These are phyloP conservation scores for Kurtzmaniella cleridarum DNA, from an alignment of 805 yeast genomes.

Conservation along the genomic window DNA sequence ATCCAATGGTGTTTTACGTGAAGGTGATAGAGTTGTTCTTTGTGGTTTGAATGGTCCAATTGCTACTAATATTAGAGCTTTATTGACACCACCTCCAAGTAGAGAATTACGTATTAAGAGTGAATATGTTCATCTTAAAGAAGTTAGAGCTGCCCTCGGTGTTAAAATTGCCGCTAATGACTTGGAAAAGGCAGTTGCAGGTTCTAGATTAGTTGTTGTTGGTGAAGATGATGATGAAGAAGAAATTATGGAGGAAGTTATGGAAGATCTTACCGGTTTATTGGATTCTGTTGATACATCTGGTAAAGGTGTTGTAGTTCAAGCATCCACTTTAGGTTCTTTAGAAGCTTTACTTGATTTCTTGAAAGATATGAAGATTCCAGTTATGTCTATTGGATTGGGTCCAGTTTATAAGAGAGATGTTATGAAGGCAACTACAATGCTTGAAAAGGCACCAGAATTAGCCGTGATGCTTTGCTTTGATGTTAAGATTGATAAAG, in stretches of 20 bases:
- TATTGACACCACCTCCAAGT: slow-evolving; percentile 95
- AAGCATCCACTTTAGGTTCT: slow-evolving; percentile 97
- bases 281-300: slow-evolving; percentile 91
- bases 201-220: slow-evolving; percentile 90
- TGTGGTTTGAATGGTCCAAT: slow-evolving; percentile 99
- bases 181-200: slow-evolving; percentile 97
- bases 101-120: slow-evolving; percentile 94
- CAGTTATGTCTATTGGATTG: slow-evolving; percentile 96
- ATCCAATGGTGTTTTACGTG: slow-evolving; percentile 92
- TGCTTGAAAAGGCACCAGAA: slow-evolving; percentile 95
- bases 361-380: slow-evolving; percentile 97
- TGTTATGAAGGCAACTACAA: slow-evolving; percentile 94
- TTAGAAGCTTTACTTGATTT: slow-evolving; percentile 94
- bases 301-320: slow-evolving; percentile 97
- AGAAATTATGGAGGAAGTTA: slow-evolving; percentile 93
- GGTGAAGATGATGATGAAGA: slow-evolving; percentile 98
- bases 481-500: slow-evolving; percentile 95
- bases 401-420: slow-evolving; percentile 99
- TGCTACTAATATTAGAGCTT: slow-evolving; percentile 91
- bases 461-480: slow-evolving; percentile 97
- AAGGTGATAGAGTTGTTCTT: slow-evolving; percentile 91
- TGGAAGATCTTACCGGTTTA: slow-evolving; percentile 95
- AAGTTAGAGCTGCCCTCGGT: slow-evolving; percentile 98
- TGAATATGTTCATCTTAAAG: slow-evolving; percentile 94
- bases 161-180: slow-evolving; percentile 98